A percentile compares a stretch with the other conserved stretches of the same genome.
Conservation (phyloP, 2,329 filamentous ascomycete species). For the Colletotrichum endophyticum region DNA sequence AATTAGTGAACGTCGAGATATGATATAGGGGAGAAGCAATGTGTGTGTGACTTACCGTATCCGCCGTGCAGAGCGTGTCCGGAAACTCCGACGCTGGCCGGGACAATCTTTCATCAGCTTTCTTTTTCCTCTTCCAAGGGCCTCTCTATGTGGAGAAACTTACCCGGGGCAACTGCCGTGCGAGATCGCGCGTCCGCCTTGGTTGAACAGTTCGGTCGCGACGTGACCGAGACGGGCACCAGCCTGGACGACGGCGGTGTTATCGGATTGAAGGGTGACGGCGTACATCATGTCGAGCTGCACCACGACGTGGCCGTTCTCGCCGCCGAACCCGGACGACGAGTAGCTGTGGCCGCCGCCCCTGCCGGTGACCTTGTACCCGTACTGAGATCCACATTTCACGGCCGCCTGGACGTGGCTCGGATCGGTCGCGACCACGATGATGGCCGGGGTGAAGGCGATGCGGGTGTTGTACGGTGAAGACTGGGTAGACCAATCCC, state of each 20-base stretch:
- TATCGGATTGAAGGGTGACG: conserved; percentile 42
- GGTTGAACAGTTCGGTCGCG: conserved; percentile 40
- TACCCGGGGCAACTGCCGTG: conserved; percentile 60
- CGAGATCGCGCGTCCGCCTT: conserved; percentile 45
- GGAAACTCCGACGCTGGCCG: conserved; percentile 38
- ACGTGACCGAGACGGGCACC: conserved; percentile 56
- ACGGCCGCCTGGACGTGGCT: conserved; percentile 52
- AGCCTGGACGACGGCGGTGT: conserved; percentile 48
- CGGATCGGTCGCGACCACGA: conserved; percentile 45
- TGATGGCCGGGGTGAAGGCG: conserved; percentile 44
- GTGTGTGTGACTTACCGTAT: conserved; percentile 15
- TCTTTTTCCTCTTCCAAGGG: background rate
- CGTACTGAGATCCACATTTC: conserved; percentile 44
- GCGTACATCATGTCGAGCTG: conserved; percentile 50
- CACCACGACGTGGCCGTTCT: conserved; percentile 52
- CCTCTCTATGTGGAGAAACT: conserved; percentile 14
- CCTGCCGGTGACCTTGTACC: conserved; percentile 52
- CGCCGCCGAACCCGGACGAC: conserved; percentile 51
- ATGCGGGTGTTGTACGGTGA: conserved; percentile 35
- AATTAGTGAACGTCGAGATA: background rate
- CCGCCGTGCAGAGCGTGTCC: conserved; percentile 51
- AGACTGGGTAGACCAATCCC: conserved; percentile 22
- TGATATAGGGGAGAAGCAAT: background rate
- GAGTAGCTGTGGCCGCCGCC: conserved; percentile 59
- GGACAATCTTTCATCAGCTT: background rate